These are phyloP conservation scores for Mycena filopes DNA, from an alignment of 768 basidiomycete genomes.

Conservation along the genomic window DNA sequence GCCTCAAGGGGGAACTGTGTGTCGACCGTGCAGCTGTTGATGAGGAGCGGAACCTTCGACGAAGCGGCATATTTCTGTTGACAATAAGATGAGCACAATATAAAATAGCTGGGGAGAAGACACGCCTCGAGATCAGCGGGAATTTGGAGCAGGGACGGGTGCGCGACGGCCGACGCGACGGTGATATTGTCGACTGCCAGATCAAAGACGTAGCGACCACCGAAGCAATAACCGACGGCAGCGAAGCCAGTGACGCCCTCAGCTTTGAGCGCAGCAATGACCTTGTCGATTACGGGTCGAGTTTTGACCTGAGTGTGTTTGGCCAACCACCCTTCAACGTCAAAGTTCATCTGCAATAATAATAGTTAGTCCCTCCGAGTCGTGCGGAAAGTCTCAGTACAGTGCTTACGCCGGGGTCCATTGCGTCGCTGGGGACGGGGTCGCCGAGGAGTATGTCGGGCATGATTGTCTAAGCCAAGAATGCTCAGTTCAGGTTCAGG, in stretches of 20 bases:
- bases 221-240: slow-evolving; percentile 45
- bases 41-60: slow-evolving; percentile 28
- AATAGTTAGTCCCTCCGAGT: too few relatives aligned
- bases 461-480: slow-evolving; percentile 44
- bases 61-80: slow-evolving; percentile 25
- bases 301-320: slow-evolving; percentile 23
- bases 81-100: not conserved
- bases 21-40: slow-evolving; percentile 32
- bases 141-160: slow-evolving; percentile 46
- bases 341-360: slow-evolving; percentile 15
- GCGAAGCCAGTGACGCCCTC: slow-evolving; percentile 43
- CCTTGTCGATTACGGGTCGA: slow-evolving; percentile 40
- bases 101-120: too few relatives aligned
- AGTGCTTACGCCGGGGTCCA: slow-evolving; percentile 44
- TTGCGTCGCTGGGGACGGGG: slow-evolving; percentile 48
- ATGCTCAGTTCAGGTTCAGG: not conserved
- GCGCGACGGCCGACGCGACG: slow-evolving; percentile 37
- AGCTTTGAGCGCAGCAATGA: slow-evolving; percentile 35
- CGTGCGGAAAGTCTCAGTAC: too few relatives aligned
- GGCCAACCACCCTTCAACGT: slow-evolving; percentile 14
- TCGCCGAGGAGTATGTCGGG: slow-evolving; percentile 58
- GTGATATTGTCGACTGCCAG: slow-evolving; percentile 40
- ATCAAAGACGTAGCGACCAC: slow-evolving; percentile 42
- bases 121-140: slow-evolving; percentile 43
- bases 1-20: slow-evolving; percentile 21